These are phyloP conservation scores for Talaromyces funiculosus DNA, from an alignment of 2,329 filamentous ascomycete species.

Conservation along the genomic window DNA sequence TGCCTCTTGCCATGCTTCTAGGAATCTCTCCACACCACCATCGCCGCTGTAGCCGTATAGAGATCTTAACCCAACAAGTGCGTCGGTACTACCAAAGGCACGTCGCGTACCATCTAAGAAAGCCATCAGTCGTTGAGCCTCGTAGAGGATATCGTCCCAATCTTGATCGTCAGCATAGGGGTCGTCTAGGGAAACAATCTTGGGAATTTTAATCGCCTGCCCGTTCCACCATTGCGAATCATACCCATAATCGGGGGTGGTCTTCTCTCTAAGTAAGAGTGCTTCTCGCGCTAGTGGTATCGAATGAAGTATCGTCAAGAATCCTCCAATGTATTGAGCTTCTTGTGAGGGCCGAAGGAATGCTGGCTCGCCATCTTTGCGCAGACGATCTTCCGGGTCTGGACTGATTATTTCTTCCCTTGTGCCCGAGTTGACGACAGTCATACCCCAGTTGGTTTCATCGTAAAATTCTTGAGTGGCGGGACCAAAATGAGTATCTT, in stretches of 20 bases:
- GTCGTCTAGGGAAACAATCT: constrained; percentile 44
- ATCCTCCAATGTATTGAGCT: constrained; percentile 50
- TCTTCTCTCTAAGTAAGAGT: constrained; percentile 45
- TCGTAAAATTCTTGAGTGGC: constrained; percentile 53
- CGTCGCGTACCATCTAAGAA: constrained; percentile 54
- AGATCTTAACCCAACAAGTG: constrained; percentile 42
- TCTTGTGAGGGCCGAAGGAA: constrained; percentile 53
- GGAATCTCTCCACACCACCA: constrained; percentile 39
- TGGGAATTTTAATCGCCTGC: constrained; percentile 44
- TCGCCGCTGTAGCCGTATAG: constrained; percentile 31
- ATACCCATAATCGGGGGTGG: constrained; percentile 48
- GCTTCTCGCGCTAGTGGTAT: constrained; percentile 56
- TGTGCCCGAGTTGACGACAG: constrained; percentile 42
- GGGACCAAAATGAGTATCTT: constrained; percentile 47
- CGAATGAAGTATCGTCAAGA: constrained; percentile 57
- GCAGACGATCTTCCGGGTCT: constrained; percentile 45
- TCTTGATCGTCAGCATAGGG: constrained; percentile 29
- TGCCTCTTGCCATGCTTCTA: constrained; percentile 46
- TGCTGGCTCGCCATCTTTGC: constrained; percentile 46
- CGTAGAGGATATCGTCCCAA: constrained; percentile 47
- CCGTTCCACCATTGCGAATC: constrained; percentile 60
- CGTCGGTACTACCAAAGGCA: constrained; percentile 53
- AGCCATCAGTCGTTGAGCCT: constrained; percentile 57
- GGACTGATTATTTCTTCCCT: constrained; percentile 53
- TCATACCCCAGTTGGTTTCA: constrained; percentile 51